Conservation (phyloP, 2,329 filamentous ascomycete species). For the Aspergillus eucalypticola region DNA sequence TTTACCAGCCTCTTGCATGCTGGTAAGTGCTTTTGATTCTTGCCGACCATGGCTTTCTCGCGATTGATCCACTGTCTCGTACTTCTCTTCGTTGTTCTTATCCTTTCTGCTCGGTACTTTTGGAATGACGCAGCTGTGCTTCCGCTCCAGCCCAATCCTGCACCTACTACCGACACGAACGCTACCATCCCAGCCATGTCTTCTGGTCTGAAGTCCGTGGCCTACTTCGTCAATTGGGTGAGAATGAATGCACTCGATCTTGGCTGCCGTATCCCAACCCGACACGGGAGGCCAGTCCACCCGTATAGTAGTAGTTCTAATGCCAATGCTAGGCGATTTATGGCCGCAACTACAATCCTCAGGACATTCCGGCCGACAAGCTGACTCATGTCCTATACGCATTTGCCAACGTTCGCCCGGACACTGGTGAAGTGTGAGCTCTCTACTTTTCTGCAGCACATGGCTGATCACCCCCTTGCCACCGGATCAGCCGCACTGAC, state of each 20-base stretch:
- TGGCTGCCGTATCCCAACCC: neutral
- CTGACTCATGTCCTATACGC: constrained; percentile 86
- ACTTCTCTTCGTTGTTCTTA: constrained; percentile 8
- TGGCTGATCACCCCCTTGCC: neutral
- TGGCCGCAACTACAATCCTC: constrained; percentile 75
- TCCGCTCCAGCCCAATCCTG: constrained; percentile 13
- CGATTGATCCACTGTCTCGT: constrained; percentile 8
- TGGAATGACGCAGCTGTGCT: constrained; percentile 12
- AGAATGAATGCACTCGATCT: constrained; percentile 17
- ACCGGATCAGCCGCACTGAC: constrained; percentile 9
- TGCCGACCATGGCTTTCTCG: constrained; percentile 12
- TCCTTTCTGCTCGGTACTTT: constrained; percentile 18
- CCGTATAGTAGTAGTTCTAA: neutral
- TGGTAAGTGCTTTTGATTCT: neutral
- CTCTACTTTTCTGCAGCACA: neutral
- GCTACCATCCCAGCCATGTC: constrained; percentile 24
- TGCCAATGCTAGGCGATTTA: constrained; percentile 67
- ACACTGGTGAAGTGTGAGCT: constrained; percentile 73
- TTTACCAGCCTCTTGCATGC: neutral
- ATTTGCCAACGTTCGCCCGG: constrained; percentile 80
- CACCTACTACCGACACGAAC: constrained; percentile 10
- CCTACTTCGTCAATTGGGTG: constrained; percentile 50
- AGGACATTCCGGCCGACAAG: constrained; percentile 75
- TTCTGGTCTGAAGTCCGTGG: constrained; percentile 38
- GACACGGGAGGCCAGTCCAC: constrained; percentile 5